A percentile compares a stretch with the other conserved stretches of the same genome.
These are phyloP conservation scores for Mycena capillaripes DNA, from an alignment of 768 basidiomycete genomes.

Conservation along the genomic window DNA sequence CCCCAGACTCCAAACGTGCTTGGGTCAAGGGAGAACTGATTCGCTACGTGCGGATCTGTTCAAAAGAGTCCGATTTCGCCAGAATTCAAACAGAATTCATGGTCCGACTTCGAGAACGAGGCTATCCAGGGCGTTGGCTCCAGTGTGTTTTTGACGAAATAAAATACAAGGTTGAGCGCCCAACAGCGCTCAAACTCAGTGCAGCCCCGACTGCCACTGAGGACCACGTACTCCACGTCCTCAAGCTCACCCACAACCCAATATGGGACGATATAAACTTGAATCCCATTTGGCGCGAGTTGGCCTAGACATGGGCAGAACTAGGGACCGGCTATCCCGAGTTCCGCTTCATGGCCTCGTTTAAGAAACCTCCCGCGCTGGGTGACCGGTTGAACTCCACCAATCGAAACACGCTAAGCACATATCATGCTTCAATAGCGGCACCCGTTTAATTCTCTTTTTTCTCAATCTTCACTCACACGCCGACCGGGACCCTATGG, in stretches of 20 bases:
- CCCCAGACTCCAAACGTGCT: constrained; percentile 3
- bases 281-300: constrained; percentile 16
- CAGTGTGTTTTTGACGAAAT: constrained; percentile 27
- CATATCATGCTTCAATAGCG: neutral
- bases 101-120: constrained; percentile 2
- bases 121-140: too few relatives aligned
- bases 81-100: neutral
- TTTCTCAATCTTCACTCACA: constrained; percentile 13
- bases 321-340: constrained; percentile 18
- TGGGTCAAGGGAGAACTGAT: constrained; percentile 10
- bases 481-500: neutral
- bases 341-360: constrained; percentile 19
- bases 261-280: constrained; percentile 22
- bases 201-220: neutral
- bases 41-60: constrained; percentile 11
- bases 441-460: constrained; percentile 19
- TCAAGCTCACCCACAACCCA: constrained; percentile 29
- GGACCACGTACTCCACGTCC: constrained; percentile 18
- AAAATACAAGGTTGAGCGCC: constrained; percentile 19
- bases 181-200: constrained; percentile 8
- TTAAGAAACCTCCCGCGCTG: constrained; percentile 24
- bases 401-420: constrained; percentile 14
- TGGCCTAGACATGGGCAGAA: constrained; percentile 18
- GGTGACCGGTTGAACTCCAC: constrained; percentile 16
- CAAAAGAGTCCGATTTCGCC: constrained; percentile 20